A percentile compares a stretch with the other conserved stretches of the same genome.
Conservation (phyloP, 352 stramenopile species). For the Phytopythium delawarense region DNA sequence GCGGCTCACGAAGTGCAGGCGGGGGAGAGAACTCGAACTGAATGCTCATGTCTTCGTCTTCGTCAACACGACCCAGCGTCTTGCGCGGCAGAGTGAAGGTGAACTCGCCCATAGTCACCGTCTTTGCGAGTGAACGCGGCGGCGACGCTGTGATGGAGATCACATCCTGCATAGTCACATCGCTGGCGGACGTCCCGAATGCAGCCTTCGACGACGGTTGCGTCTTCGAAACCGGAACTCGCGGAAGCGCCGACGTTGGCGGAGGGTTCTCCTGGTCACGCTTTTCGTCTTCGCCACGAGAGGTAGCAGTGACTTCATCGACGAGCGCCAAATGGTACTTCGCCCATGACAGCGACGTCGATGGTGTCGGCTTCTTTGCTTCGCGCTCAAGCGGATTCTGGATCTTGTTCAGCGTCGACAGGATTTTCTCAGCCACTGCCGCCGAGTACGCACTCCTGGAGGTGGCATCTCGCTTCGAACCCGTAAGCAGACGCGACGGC, state of each 20-base stretch:
- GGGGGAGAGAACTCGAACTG: slow-evolving; percentile 66
- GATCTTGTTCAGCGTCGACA: slow-evolving; percentile 79
- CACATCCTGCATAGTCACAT: slow-evolving; percentile 10
- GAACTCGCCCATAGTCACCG: slow-evolving; percentile 32
- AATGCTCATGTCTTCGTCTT: slow-evolving; percentile 42
- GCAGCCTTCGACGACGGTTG: slow-evolving; percentile 7
- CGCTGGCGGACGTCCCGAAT: slow-evolving; percentile 13
- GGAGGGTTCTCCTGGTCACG: slow-evolving; percentile 36
- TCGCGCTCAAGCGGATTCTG: slow-evolving; percentile 74
- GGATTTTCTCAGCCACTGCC: slow-evolving; percentile 71
- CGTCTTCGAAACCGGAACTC: slow-evolving; percentile 20
- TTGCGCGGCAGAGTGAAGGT: slow-evolving; percentile 40
- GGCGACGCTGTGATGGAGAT: slow-evolving; percentile 29
- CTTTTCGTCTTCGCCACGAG: slow-evolving; percentile 18
- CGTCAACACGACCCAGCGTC: slow-evolving; percentile 11
- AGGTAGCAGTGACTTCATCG: slow-evolving; percentile 19
- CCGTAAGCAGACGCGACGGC: slow-evolving; percentile 72
- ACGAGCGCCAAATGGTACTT: slow-evolving; percentile 77
- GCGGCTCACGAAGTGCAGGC: slow-evolving; percentile 49
- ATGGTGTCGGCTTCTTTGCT: slow-evolving; percentile 66
- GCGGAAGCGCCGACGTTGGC: slow-evolving; percentile 52
- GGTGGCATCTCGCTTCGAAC: slow-evolving; percentile 47
- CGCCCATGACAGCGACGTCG: slow-evolving; percentile 77
- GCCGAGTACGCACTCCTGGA: slow-evolving; percentile 69
- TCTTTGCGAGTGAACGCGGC: slow-evolving; percentile 13